A percentile compares a stretch with the other conserved stretches of the same genome.
These are phyloP conservation scores for Podaxis sp. DNA, from an alignment of 768 basidiomycete genomes.

Conservation along the genomic window DNA sequence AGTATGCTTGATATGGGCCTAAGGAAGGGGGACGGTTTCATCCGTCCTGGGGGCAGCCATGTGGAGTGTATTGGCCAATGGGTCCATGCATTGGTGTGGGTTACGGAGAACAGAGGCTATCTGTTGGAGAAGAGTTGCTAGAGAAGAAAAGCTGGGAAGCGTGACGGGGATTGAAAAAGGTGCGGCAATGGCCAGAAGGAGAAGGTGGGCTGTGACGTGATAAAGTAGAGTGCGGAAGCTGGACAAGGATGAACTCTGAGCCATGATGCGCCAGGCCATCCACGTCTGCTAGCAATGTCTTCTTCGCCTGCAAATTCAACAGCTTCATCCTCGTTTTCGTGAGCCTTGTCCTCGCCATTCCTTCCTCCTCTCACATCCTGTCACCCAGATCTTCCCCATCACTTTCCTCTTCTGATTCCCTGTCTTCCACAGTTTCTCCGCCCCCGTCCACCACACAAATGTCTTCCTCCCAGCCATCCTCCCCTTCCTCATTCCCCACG, in stretches of 20 bases:
- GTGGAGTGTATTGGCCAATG: too few species aligned
- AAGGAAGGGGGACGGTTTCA: too few species aligned
- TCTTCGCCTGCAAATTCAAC: not conserved
- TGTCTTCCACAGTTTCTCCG: slow-evolving; percentile 16
- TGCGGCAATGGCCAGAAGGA: not conserved
- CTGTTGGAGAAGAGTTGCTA: not conserved
- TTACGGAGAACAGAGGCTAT: not conserved
- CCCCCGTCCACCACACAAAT: slow-evolving; percentile 11
- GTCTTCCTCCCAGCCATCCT: slow-evolving; percentile 11
- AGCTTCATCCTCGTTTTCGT: not conserved
- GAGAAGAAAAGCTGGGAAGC: not conserved
- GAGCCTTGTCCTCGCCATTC: slow-evolving; percentile 14
- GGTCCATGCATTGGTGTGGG: too few species aligned
- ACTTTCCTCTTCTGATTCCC: slow-evolving; percentile 16
- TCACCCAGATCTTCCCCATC: slow-evolving; percentile 17
- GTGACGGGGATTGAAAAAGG: not conserved
- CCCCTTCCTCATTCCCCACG: slow-evolving; percentile 16
- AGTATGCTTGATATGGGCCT: not conserved
- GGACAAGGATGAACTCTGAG: slow-evolving; percentile 2
- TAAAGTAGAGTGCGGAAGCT: not conserved
- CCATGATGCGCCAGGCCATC: not conserved
- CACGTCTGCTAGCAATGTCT: not conserved
- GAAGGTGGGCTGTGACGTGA: not conserved
- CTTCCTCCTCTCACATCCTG: slow-evolving; percentile 14
- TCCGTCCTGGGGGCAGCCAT: too few species aligned